Evolutionary conservation across 1,139 yeast species (phyloP).

Genomic region (Protomyces inouyei): DNA sequence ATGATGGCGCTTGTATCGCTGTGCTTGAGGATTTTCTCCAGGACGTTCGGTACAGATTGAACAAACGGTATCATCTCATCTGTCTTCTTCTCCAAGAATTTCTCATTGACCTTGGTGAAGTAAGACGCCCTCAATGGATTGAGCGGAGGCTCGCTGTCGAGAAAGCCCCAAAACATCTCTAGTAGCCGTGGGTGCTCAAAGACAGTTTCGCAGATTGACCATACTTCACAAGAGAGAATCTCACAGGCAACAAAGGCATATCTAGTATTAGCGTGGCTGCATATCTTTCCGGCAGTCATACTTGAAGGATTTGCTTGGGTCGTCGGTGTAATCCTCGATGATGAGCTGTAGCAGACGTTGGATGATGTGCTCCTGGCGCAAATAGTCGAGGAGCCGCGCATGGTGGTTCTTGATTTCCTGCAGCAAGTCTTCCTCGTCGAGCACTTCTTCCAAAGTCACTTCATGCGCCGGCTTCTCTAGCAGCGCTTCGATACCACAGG

Average conservation of each 20-base stretch:
- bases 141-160: conserved; percentile 61
- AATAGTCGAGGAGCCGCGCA: conserved; percentile 70
- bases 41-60: conserved; percentile 58
- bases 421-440: conserved; percentile 80
- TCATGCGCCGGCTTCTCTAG: conserved; percentile 51
- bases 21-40: conserved; percentile 67
- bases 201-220: conserved; percentile 89
- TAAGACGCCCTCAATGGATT: conserved; percentile 75
- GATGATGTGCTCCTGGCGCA: conserved; percentile 68
- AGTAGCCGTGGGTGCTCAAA: conserved; percentile 68
- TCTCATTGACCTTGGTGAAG: conserved; percentile 92
- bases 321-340: conserved; percentile 41
- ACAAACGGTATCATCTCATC: conserved; percentile 73
- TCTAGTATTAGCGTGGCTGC: conserved; percentile 29
- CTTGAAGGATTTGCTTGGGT: conserved; percentile 44
- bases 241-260: conserved; percentile 87
- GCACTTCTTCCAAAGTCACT: conserved; percentile 56
- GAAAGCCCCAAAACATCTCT: conserved; percentile 69
- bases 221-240: conserved; percentile 82
- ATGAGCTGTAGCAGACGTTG: conserved; percentile 63
- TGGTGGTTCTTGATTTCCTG: conserved; percentile 82
- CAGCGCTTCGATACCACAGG: conserved; percentile 53
- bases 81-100: conserved; percentile 82
- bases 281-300: conserved; percentile 36
- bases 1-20: conserved; percentile 78